phyloP scores from a whole-genome alignment of 768 basidiomycete species.

The Panaeolus papilionaceus region DNA sequence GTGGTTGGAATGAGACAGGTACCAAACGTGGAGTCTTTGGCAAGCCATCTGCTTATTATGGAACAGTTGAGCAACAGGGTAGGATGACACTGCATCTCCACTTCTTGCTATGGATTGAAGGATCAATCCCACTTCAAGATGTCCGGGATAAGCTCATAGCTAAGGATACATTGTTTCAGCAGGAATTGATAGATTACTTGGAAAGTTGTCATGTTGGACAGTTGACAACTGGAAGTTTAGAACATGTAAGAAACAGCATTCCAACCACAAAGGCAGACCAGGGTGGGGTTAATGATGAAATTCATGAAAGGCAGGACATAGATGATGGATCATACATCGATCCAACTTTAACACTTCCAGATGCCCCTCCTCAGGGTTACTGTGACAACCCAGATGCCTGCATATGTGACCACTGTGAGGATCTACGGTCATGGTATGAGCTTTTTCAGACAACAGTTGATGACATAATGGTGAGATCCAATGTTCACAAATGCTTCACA shows the following conservation, averaged over 20 bases:
- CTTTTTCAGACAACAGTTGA: conserved; percentile 30
- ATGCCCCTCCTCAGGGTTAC: conserved; percentile 28
- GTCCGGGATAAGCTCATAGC: conserved; percentile 35
- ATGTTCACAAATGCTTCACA: conserved; percentile 39
- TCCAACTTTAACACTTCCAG: conserved; percentile 31
- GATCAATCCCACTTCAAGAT: conserved; percentile 34
- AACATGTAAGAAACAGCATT: conserved; percentile 23
- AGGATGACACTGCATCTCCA: conserved; percentile 42
- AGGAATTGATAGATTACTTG: conserved; percentile 35
- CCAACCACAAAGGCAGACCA: no score
- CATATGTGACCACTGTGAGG: conserved; percentile 25
- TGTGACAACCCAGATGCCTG: neutral
- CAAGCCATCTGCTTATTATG: conserved; percentile 36
- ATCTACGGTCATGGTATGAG: conserved; percentile 25
- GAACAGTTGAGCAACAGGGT: conserved; percentile 46
- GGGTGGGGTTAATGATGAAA: no score
- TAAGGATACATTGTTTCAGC: conserved; percentile 32
- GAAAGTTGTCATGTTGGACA: conserved; percentile 38
- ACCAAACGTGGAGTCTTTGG: conserved; percentile 33
- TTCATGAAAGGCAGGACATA: no score
- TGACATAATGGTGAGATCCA: conserved; percentile 35
- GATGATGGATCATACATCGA: conserved; percentile 14
- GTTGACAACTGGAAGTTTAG: conserved; percentile 31
- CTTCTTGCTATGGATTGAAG: conserved; percentile 40
- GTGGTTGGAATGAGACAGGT: conserved; percentile 18